Base-by-base conservation (phyloP, 1,284 basidiomycete species). In the Anthracocystis panici-leucophaei region DNA sequence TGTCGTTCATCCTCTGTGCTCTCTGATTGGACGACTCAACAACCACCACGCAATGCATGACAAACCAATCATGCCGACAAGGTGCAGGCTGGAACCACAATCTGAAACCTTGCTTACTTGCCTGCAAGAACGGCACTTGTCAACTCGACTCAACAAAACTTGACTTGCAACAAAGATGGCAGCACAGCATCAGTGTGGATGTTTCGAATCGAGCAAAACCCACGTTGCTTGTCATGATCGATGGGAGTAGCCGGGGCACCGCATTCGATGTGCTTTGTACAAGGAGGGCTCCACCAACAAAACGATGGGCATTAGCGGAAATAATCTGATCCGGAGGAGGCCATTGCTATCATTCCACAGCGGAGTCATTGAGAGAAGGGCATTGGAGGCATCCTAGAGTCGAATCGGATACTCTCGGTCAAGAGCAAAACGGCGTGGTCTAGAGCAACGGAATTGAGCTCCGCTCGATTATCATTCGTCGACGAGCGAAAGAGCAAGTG, bases 71-170 rank as follows among this genome's bases (percentile, higher is more conserved):
- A 48, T 48, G 46, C 46, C 46, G 46, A 48, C 25, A 31, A 48
- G 46, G 46, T 29, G 46, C 46, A 48, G 46, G 2, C 20, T 29
- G 3, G 12, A 20, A 20, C 46, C 3, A 10, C 27, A 10, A 31
- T 10, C 27, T 48, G 46, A 48, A 31, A 48, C 46, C 14, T 29
- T 29, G 12, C 46, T 48, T 46, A 18, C 20, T 14, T 3, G 31
- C 3, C 48, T 50, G 49, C 49, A 50, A 50, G 49, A 50, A 50
- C 49, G 49, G 29, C 33, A 35, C n/a, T n/a, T n/a, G n/a, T 35
- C 18, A 7, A 27, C 27, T 27, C 27, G 27, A 27, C 27, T n/a
- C 18, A 18, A n/a, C n/a, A 27, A n/a, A 31, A 21, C 6, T 23
- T n/a, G n/a, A n/a, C n/a, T 48, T 48, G 46, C 46, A 31, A 42